Base-by-base conservation (phyloP, 345 rosid genomes). In the Hevea brasiliensis region DNA sequence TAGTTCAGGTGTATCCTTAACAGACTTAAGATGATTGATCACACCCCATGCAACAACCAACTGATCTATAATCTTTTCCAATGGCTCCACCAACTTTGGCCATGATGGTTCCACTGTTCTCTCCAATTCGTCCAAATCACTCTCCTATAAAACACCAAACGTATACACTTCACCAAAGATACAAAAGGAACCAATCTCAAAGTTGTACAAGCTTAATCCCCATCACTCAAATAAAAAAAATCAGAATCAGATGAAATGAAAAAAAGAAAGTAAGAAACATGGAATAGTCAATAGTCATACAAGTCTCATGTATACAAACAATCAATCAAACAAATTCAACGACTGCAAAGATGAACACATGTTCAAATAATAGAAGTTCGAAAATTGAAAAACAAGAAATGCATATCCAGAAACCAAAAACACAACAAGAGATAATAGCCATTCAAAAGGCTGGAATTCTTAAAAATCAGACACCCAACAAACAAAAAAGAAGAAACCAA, bases 31-130 rank as follows among this genome's bases (percentile, higher is more conserved):
- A 80, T 92, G 97, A 82, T 85, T 84, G 67, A 92, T 82, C 58
- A 88, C 81, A 51, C 90, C 92, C 98, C 95, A 94, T 72, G 86
- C 89, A 40, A 94, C 89, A 65, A 80, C 11, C 81, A 90, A 77
- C 3, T 75, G 79, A 81, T 90, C 98, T 23, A 84, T 58, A 74
- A 92, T 86, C 89, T 82, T 94, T 90, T 90, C 97, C 79, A 92
- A 65, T 18, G 97, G 97, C 82, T 90, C 97, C 81, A 89, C 95
- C 76, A 94, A 80, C 74, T 90, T 92, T 54, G 90, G 84, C 98
- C 98, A 94, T 2, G 97, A 78, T 0, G 97, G 96, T 77, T 90
- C 92, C 66, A 89, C 89, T 0, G 82, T 78, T 55, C 78, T 88
- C 80, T 92, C 97, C 76, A 90, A 67, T 73, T 86, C 84, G 76